These are phyloP conservation scores for Batrachochytrium dendrobatidis DNA, from an alignment of 371 early-diverging fungal genomes.

Conservation along the genomic window DNA sequence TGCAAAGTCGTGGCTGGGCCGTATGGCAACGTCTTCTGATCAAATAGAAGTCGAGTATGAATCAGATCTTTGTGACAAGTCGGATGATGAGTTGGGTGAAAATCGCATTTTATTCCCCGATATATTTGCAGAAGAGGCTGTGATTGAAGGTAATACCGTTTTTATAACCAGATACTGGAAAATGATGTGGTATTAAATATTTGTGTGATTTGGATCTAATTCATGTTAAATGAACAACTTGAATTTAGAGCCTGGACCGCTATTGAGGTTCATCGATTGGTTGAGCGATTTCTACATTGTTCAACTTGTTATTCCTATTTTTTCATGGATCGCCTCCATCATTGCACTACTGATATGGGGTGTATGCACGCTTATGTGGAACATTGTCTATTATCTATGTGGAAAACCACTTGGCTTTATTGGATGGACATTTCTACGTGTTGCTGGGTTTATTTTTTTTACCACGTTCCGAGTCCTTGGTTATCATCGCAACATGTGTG, in stretches of 20 bases:
- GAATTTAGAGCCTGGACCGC: background rate
- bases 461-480: background rate
- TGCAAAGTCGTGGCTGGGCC: background rate
- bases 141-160: background rate
- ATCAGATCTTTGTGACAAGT: background rate
- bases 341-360: background rate
- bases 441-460: background rate
- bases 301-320: background rate
- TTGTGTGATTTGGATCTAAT: too few species aligned
- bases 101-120: background rate
- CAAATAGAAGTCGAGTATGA: background rate
- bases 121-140: background rate
- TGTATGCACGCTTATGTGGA: background rate
- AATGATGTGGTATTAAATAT: too few species aligned
- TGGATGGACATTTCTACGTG: background rate
- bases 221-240: too few species aligned
- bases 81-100: background rate
- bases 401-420: background rate
- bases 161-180: too few species aligned
- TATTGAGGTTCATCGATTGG: background rate
- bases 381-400: background rate
- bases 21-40: background rate
- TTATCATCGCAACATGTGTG: background rate
- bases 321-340: background rate
- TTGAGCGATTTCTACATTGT: background rate